Evolutionary conservation across 805 yeast genomes (phyloP), one percentile per base, ranked within the genome.

Genomic region (Barnettozyma botsteinii): DNA sequence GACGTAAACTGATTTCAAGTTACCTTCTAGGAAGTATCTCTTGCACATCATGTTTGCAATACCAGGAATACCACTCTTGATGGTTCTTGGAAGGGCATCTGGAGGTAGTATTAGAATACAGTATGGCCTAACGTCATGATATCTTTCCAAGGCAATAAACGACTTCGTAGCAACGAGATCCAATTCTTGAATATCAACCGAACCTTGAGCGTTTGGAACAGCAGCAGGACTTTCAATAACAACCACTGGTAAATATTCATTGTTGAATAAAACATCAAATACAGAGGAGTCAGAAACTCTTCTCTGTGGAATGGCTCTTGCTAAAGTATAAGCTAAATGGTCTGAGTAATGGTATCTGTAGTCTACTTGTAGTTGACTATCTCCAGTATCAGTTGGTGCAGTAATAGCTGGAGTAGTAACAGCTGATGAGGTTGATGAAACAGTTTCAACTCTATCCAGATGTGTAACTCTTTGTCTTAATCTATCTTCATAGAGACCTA

Each of bases 401-500:
- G n/a, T n/a, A n/a, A n/a, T n/a, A n/a, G n/a, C n/a, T n/a, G n/a
- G n/a, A n/a, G n/a, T n/a, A n/a, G n/a, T n/a, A n/a, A n/a, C n/a
- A n/a, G n/a, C n/a, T n/a, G n/a, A n/a, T n/a, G n/a, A n/a, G n/a
- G n/a, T 18, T 31, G 31, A 7, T 37, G 14, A 9, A 13, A 18
- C 24, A 21, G 15, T 14, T 13, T 25, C 34, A 14, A 26, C 18
- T 14, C 27, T 76, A 48, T 79, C 85, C 33, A 74, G 66, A 81
- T 83, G 79, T 24, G 82, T 75, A 12, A 77, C 72, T 43, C 81
- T 64, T 59, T 88, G 96, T 34, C 91, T 72, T 34, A 93, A 75
- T 57, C 97, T 71, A 60, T 93, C 98, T 52, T 93, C 98, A 48
- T 88, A 86, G 28, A 86, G 67, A 0, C 98, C 97, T 30, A 93